Base-by-base conservation (phyloP, 108 stramenopile genomes). In the Nannochloropsis gaditana region DNA sequence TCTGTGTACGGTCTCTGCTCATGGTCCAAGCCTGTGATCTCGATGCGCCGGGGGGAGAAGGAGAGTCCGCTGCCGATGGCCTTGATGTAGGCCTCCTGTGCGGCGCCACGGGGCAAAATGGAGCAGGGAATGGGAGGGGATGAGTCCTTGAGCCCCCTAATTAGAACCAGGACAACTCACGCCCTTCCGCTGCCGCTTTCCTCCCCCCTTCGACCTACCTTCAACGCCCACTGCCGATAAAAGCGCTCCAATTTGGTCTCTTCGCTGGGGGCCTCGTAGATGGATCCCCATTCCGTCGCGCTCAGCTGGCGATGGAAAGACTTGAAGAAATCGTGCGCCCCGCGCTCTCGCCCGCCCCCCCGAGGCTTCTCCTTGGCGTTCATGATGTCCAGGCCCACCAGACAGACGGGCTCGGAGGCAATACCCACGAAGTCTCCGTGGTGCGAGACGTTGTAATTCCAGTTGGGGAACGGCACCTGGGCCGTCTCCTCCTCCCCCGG, bases 361-460 rank as follows among this genome's bases (percentile, higher is more conserved):
- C 47, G 47, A 10, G 81, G 81, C 15, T 82, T 82, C 17, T 82
- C 43, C 81, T 82, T 82, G 11, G 47, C 47, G 15, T 50, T n/a
- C 44, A 1, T 84, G 19, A 41, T 11, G 82, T 79, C 43, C 44
- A 31, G 41, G 17, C 89, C 86, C 9, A 86, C 88, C 90, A 90
- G 44, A 41, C 82, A 86, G 19, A 86, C 44, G 8, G 88, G 85
- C 21, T 89, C 89, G 43, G 85, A 89, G 15, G 87, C 89, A 85
- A 90, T 90, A 5, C 43, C 87, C 41, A 90, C 89, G 82, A 45
- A 90, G 81, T 86, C 79, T 5, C 90, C 90, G 44, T 90, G 90
- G 85, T 90, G 90, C 82, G 89, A 90, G 15, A 90, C 89, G 87
- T 90, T 90, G 87, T 86, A 90, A 44, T 90, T 90, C 90, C 90